Evolutionary conservation across 225 moss, liverwort and hornwort genomes (phyloP).

Genomic region (Polytrichum formosum): DNA sequence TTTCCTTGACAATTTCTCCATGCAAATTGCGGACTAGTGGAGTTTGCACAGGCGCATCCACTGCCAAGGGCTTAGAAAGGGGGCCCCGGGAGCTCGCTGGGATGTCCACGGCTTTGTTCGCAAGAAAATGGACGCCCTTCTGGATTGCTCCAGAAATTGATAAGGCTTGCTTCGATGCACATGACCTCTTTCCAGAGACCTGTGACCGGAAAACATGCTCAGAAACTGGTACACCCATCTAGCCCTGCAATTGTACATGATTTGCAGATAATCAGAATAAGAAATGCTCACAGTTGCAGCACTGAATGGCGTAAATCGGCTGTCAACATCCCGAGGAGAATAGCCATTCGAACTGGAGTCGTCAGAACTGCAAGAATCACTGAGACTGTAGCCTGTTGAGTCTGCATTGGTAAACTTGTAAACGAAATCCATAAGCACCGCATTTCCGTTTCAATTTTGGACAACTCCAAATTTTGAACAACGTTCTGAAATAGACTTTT

Average conservation of each 20-base stretch:
- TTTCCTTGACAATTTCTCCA: slow-evolving; percentile 11
- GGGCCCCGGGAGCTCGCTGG: slow-evolving; percentile 1
- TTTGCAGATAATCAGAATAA: neutral
- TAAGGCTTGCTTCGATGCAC: slow-evolving; percentile 5
- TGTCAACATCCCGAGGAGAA: slow-evolving; percentile 9
- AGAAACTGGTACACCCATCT: slow-evolving; percentile 6
- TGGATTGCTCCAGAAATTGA: slow-evolving; percentile 10
- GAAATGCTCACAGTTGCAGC: slow-evolving; percentile 5
- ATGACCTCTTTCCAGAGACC: slow-evolving; percentile 16
- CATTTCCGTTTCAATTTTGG: too few relatives aligned
- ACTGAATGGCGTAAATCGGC: neutral
- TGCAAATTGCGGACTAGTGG: neutral
- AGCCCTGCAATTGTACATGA: slow-evolving; percentile 15
- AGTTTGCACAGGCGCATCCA: slow-evolving; percentile 16
- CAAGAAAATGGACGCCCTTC: slow-evolving; percentile 5
- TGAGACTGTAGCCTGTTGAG: neutral
- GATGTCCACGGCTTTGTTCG: slow-evolving; percentile 7
- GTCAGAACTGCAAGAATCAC: slow-evolving; percentile 13
- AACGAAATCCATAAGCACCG: too few relatives aligned
- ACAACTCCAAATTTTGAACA: too few relatives aligned
- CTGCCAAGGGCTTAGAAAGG: slow-evolving; percentile 3
- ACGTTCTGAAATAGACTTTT: too few relatives aligned
- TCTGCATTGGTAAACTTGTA: too few relatives aligned
- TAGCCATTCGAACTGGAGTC: slow-evolving; percentile 2
- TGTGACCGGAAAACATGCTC: slow-evolving; percentile 18